Percentiles rank a stretch among this genome's conserved stretches.
phyloP scores from a whole-genome alignment of 148 eudicot species.

The Camellia granthamiana region DNA sequence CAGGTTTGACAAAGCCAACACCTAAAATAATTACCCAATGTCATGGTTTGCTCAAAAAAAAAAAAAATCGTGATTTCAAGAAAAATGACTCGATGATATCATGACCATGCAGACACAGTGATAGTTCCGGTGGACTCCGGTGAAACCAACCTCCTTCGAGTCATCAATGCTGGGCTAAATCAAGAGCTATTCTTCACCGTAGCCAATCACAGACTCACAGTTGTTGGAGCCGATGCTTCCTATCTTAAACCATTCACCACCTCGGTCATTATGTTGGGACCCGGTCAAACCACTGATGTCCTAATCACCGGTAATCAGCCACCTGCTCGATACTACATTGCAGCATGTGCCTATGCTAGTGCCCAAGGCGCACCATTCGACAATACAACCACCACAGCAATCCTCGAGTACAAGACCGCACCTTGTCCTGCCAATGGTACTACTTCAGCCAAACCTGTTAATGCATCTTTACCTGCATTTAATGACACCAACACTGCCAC shows the following conservation, averaged over 20 bases:
- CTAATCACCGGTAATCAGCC: constrained; percentile 64
- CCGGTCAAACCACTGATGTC: constrained; percentile 90
- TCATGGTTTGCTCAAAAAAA: neutral
- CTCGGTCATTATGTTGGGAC: constrained; percentile 74
- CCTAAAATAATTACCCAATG: neutral
- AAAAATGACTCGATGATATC: constrained; percentile 2
- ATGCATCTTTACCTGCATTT: constrained; percentile 61
- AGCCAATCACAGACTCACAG: constrained; percentile 71
- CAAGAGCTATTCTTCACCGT: constrained; percentile 89
- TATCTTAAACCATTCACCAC: constrained; percentile 86
- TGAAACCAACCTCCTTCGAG: constrained; percentile 73
- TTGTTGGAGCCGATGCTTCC: constrained; percentile 90
- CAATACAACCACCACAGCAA: constrained; percentile 86
- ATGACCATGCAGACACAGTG: constrained; percentile 52
- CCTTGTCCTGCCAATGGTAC: constrained; percentile 51
- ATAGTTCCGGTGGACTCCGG: constrained; percentile 66
- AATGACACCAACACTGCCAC: constrained; percentile 68
- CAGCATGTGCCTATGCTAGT: constrained; percentile 72
- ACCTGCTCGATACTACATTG: constrained; percentile 75
- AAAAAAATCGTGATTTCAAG: neutral
- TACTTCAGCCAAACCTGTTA: constrained; percentile 28
- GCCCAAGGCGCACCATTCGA: constrained; percentile 83
- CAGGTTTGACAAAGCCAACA: neutral
- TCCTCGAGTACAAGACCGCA: constrained; percentile 63
- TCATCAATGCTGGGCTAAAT: constrained; percentile 77